Percentiles rank a stretch among this genome's conserved stretches.
Evolutionary conservation across 2,329 filamentous ascomycete genomes (phyloP).

Genomic region (Taxawa tesnikishii): DNA sequence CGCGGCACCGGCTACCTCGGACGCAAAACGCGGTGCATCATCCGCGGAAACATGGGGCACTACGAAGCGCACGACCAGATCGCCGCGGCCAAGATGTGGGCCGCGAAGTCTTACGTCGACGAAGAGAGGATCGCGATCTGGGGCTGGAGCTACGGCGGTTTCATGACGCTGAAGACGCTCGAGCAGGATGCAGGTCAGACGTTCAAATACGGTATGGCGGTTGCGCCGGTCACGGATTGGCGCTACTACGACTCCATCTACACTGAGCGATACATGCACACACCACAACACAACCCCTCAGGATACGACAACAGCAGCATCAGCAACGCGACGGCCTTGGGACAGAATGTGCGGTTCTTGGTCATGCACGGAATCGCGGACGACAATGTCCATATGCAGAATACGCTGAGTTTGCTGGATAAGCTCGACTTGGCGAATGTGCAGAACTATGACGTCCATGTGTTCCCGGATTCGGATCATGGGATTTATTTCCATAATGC

Average conservation of each 20-base stretch:
- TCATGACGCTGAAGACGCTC: slow-evolving; percentile 87
- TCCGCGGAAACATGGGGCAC: slow-evolving; percentile 72
- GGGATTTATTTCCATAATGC: slow-evolving; percentile 91
- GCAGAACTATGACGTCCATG: slow-evolving; percentile 91
- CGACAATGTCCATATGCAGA: slow-evolving; percentile 97
- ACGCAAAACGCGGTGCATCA: slow-evolving; percentile 66
- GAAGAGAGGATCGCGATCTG: slow-evolving; percentile 75
- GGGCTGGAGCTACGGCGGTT: slow-evolving; percentile 98
- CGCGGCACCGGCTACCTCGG: slow-evolving; percentile 87
- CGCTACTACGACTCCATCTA: slow-evolving; percentile 88
- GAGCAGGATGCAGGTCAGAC: slow-evolving; percentile 81
- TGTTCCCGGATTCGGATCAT: slow-evolving; percentile 95
- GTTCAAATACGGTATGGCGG: slow-evolving; percentile 95
- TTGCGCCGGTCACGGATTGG: slow-evolving; percentile 98
- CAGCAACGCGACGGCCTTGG: slow-evolving; percentile 59
- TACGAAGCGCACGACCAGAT: slow-evolving; percentile 89
- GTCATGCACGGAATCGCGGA: slow-evolving; percentile 95
- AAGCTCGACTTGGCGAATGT: slow-evolving; percentile 68
- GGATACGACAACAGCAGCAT: slow-evolving; percentile 72
- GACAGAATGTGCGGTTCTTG: slow-evolving; percentile 72
- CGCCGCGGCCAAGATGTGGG: slow-evolving; percentile 74
- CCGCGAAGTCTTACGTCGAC: slow-evolving; percentile 72
- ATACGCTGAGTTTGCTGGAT: slow-evolving; percentile 77
- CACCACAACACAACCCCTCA: slow-evolving; percentile 63
- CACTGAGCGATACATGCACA: slow-evolving; percentile 96